Percentiles rank a stretch among this genome's conserved stretches.
Evolutionary conservation across 2,329 filamentous ascomycete genomes (phyloP).

Genomic region (Xylariaceae sp.): DNA sequence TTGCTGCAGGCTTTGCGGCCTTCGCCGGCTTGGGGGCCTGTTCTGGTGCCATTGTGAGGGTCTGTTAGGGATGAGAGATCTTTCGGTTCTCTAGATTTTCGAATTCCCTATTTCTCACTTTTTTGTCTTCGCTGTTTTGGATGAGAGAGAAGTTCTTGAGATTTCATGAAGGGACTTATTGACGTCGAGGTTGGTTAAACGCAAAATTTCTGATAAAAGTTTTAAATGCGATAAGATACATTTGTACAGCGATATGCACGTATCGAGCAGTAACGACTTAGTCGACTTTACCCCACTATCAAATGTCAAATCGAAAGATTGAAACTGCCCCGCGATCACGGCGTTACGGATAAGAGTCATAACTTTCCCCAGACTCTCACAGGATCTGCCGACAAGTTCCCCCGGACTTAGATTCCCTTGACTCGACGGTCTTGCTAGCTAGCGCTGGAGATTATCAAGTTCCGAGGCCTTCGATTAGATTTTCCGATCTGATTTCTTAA

Average conservation of each 20-base stretch:
- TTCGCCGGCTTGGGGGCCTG: conserved; percentile 12
- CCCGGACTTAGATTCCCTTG: background rate
- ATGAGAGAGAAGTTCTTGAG: background rate
- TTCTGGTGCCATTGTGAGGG: conserved; percentile 20
- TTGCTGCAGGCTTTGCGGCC: conserved; percentile 28
- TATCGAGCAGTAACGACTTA: conserved; percentile 6
- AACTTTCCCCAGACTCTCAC: background rate
- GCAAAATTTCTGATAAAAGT: conserved; percentile 10
- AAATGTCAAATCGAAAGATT: conserved; percentile 22
- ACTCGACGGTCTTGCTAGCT: background rate
- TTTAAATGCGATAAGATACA: conserved; percentile 10
- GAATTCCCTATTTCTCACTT: background rate
- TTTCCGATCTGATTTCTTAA: background rate
- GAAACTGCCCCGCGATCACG: conserved; percentile 26
- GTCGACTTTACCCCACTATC: conserved; percentile 17
- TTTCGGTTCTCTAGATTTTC: background rate
- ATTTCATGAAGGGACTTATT: background rate
- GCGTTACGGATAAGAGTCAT: conserved; percentile 6
- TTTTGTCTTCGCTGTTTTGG: background rate
- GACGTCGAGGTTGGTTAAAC: conserved; percentile 6
- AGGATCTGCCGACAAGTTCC: background rate
- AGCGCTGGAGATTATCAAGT: background rate
- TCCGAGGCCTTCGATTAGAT: background rate
- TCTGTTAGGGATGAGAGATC: background rate
- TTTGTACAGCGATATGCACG: conserved; percentile 15